A percentile compares a stretch with the other conserved stretches of the same genome.
Evolutionary conservation across 257 asterid species (phyloP).

Genomic region (Paulownia fortunei): DNA sequence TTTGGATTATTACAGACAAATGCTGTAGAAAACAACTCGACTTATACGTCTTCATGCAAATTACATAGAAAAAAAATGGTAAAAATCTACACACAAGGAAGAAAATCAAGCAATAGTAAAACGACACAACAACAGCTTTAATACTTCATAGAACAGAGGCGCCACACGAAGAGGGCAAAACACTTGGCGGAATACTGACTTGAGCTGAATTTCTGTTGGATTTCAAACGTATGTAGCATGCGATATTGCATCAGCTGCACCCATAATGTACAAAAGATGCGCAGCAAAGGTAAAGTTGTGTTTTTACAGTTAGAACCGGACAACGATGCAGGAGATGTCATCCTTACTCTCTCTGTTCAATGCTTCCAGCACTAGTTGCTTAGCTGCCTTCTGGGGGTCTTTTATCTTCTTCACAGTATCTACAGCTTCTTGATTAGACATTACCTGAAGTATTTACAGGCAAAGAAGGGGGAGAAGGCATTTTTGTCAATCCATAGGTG

Average conservation of each 20-base stretch:
- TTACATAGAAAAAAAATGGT: slow-evolving; percentile 37
- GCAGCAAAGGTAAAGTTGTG: slow-evolving; percentile 11
- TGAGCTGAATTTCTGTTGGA: slow-evolving; percentile 29
- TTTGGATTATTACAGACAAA: slow-evolving; percentile 39
- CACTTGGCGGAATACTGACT: slow-evolving; percentile 17
- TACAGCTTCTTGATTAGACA: slow-evolving; percentile 87
- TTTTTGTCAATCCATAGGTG: neutral
- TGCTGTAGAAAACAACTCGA: slow-evolving; percentile 34
- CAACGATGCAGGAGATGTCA: slow-evolving; percentile 87
- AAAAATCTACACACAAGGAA: slow-evolving; percentile 47
- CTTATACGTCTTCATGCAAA: slow-evolving; percentile 31
- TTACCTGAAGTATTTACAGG: slow-evolving; percentile 49
- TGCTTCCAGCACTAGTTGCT: slow-evolving; percentile 75
- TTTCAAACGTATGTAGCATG: slow-evolving; percentile 23
- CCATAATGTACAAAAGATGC: slow-evolving; percentile 38
- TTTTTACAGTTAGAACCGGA: slow-evolving; percentile 73
- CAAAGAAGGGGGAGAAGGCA: neutral
- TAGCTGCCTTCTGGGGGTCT: slow-evolving; percentile 89
- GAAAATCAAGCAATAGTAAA: slow-evolving; percentile 50
- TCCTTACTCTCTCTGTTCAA: slow-evolving; percentile 84
- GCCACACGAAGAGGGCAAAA: neutral
- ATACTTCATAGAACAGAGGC: slow-evolving; percentile 31
- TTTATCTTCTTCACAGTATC: slow-evolving; percentile 70
- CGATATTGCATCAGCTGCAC: slow-evolving; percentile 24
- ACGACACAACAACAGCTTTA: slow-evolving; percentile 36